phyloP scores from a whole-genome alignment of 169 alveolate species.

The Plasmodium fragile region DNA sequence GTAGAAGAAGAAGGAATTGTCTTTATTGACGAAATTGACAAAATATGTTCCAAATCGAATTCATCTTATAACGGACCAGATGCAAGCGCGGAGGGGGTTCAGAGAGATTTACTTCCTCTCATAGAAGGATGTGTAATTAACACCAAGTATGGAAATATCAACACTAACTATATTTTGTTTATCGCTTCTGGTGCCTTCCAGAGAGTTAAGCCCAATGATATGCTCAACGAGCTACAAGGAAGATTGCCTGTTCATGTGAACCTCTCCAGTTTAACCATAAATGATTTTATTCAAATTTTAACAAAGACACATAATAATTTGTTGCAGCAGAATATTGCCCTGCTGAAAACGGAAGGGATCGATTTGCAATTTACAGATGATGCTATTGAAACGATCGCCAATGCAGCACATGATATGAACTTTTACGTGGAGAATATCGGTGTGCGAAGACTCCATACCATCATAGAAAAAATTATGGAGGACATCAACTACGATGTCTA shows the following conservation, averaged over 20 bases:
- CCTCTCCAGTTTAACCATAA: slow-evolving; percentile 85
- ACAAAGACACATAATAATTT: slow-evolving; percentile 88
- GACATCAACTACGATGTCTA: slow-evolving; percentile 62
- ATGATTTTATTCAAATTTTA: slow-evolving; percentile 87
- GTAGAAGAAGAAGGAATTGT: slow-evolving; percentile 92
- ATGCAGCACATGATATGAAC: slow-evolving; percentile 87
- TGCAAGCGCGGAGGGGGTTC: slow-evolving; percentile 94
- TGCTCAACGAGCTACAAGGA: slow-evolving; percentile 93
- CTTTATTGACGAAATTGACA: slow-evolving; percentile 93
- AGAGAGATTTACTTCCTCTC: slow-evolving; percentile 92
- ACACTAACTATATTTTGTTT: slow-evolving; percentile 91
- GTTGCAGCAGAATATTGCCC: slow-evolving; percentile 85
- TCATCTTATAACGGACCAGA: slow-evolving; percentile 84
- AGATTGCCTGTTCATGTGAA: slow-evolving; percentile 91
- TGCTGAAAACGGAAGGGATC: slow-evolving; percentile 89
- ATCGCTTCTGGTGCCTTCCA: slow-evolving; percentile 94
- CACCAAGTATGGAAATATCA: slow-evolving; percentile 89
- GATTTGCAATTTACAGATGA: slow-evolving; percentile 83
- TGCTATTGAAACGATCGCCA: slow-evolving; percentile 80
- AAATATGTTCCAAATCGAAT: slow-evolving; percentile 84
- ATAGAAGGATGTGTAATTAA: slow-evolving; percentile 91
- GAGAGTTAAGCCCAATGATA: slow-evolving; percentile 90
- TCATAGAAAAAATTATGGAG: slow-evolving; percentile 86
- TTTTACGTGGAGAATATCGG: slow-evolving; percentile 91
- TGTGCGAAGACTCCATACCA: slow-evolving; percentile 92